These are phyloP conservation scores for Tolypocladium sp. DNA, from an alignment of 2,329 filamentous ascomycete species.

Conservation along the genomic window DNA sequence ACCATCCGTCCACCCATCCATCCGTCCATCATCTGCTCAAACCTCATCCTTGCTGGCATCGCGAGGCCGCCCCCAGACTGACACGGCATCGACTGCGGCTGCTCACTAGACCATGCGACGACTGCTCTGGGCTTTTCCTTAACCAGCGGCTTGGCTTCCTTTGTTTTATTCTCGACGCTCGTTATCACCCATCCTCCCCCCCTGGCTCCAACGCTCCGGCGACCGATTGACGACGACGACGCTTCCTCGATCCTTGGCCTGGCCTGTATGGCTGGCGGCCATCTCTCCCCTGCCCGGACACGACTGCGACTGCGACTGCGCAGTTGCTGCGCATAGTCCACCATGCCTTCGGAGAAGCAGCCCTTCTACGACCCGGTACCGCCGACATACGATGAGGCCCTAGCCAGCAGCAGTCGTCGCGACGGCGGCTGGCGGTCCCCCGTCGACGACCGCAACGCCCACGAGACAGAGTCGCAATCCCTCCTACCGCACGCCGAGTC, in stretches of 20 bases:
- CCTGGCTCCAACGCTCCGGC: background rate
- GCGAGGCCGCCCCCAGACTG: background rate
- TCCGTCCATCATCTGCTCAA: background rate
- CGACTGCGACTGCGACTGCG: slow-evolving; percentile 1
- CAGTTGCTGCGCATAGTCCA: slow-evolving; percentile 1
- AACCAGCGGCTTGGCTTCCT: background rate
- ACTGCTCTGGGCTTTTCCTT: background rate
- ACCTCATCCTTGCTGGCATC: background rate
- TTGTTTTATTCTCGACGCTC: background rate
- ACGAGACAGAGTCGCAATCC: slow-evolving; percentile 69
- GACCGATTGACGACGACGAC: background rate
- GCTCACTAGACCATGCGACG: background rate
- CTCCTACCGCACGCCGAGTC: slow-evolving; percentile 51
- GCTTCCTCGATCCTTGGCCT: background rate
- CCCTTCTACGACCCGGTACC: slow-evolving; percentile 34
- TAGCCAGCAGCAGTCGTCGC: slow-evolving; percentile 25
- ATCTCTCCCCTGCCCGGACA: slow-evolving; percentile 2
- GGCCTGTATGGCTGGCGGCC: slow-evolving; percentile 10
- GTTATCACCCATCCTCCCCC: background rate
- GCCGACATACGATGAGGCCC: slow-evolving; percentile 32
- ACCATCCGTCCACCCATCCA: background rate
- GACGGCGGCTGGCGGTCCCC: slow-evolving; percentile 22
- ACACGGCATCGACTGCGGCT: background rate
- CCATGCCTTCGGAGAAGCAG: slow-evolving; percentile 28
- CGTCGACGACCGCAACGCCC: slow-evolving; percentile 50